These are phyloP conservation scores for Ceratocystis albifundus DNA, from an alignment of 2,329 filamentous ascomycete species.

Conservation along the genomic window DNA sequence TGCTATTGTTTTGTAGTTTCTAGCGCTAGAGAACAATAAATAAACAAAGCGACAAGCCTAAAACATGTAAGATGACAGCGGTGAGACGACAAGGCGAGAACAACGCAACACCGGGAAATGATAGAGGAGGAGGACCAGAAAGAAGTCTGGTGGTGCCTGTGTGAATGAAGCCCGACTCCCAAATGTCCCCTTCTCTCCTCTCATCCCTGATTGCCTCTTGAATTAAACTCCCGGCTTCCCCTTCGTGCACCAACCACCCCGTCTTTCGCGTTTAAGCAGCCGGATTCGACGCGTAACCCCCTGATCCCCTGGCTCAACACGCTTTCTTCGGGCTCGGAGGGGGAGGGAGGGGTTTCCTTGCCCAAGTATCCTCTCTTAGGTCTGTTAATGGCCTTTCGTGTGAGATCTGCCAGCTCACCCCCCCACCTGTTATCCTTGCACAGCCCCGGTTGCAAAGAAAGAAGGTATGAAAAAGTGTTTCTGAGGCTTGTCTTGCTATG, in stretches of 20 bases:
- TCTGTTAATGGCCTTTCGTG: background rate
- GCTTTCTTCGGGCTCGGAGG: background rate
- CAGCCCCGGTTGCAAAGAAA: background rate
- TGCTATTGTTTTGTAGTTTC: background rate
- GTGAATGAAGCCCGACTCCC: background rate
- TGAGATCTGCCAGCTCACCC: background rate
- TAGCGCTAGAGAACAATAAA: background rate
- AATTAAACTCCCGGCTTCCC: background rate
- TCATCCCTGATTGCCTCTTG: background rate
- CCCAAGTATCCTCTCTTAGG: background rate
- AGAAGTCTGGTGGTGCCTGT: background rate
- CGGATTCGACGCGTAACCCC: constrained; percentile 1
- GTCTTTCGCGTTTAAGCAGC: background rate
- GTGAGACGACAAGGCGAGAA: background rate
- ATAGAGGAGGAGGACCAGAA: background rate
- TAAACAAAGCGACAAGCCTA: background rate
- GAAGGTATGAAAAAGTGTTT: background rate
- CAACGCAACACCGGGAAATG: background rate
- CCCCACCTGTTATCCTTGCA: background rate
- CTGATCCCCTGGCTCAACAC: background rate
- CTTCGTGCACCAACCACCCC: constrained; percentile 10
- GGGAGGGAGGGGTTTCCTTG: background rate
- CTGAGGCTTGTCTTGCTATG: background rate
- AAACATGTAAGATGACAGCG: background rate
- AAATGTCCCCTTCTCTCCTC: too few species aligned